Conservation (phyloP, 192 early-diverging fungal genomes). For the Coemansia sp. region DNA sequence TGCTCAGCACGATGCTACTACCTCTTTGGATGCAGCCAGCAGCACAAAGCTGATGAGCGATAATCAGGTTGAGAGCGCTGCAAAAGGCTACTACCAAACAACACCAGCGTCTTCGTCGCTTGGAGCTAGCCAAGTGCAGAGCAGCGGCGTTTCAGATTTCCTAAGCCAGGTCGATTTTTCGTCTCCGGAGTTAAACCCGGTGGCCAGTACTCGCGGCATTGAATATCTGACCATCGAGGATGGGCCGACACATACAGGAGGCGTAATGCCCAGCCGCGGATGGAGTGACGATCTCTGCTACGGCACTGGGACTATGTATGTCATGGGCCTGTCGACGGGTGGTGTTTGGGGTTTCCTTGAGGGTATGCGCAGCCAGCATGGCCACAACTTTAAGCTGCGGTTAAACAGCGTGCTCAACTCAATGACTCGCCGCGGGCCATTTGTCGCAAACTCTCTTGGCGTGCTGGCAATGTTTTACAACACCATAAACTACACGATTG, state of each 20-base stretch:
- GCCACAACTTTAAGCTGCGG: slow-evolving; percentile 69
- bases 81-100: slow-evolving; percentile 31
- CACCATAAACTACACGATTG: slow-evolving; percentile 69
- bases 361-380: slow-evolving; percentile 67
- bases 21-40: slow-evolving; percentile 1
- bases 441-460: slow-evolving; percentile 79
- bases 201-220: slow-evolving; percentile 39
- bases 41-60: slow-evolving; percentile 22
- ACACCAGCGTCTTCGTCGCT: slow-evolving; percentile 12
- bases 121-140: slow-evolving; percentile 33
- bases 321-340: slow-evolving; percentile 71
- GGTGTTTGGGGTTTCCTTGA: slow-evolving; percentile 77
- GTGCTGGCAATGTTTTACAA: slow-evolving; percentile 85
- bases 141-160: slow-evolving; percentile 50
- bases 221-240: slow-evolving; percentile 57
- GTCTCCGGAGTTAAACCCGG: slow-evolving; percentile 35
- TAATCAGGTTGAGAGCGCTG: slow-evolving; percentile 16
- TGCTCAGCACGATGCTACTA: slow-evolving; percentile 13
- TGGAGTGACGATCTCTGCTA: slow-evolving; percentile 84
- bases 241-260: slow-evolving; percentile 37
- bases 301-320: slow-evolving; percentile 79
- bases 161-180: slow-evolving; percentile 53
- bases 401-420: slow-evolving; percentile 82
- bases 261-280: slow-evolving; percentile 72
- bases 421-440: slow-evolving; percentile 83